Percentiles rank a stretch among this genome's conserved stretches.
Evolutionary conservation across 1,284 basidiomycete genomes (phyloP).

Genomic region (Takashimella koratensis): DNA sequence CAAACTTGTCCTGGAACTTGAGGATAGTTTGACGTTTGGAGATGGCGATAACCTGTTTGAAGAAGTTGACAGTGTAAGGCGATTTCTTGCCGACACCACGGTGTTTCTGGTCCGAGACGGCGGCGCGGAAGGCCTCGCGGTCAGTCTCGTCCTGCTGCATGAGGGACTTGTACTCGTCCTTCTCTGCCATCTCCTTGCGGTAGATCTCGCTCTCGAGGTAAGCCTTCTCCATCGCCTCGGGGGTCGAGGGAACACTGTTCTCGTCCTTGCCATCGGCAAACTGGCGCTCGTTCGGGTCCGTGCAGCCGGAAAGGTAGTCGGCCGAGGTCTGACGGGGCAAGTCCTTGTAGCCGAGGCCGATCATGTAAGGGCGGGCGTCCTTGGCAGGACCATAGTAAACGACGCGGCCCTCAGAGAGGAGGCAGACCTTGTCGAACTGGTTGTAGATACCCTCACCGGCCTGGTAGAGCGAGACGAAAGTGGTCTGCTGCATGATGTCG

Average conservation of each 20-base stretch:
- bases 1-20: conserved; percentile 74
- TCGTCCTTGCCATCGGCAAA: conserved; percentile 68
- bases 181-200: conserved; percentile 54
- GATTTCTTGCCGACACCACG: conserved; percentile 76
- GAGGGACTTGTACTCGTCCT: conserved; percentile 62
- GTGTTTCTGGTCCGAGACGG: conserved; percentile 73
- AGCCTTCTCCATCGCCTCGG: conserved; percentile 66
- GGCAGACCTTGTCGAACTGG: conserved; percentile 66
- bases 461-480: conserved; percentile 56
- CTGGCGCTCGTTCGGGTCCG: conserved; percentile 80
- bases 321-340: conserved; percentile 52
- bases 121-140: conserved; percentile 69
- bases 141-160: conserved; percentile 61
- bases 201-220: conserved; percentile 61
- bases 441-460: conserved; percentile 63
- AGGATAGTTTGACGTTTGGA: conserved; percentile 69
- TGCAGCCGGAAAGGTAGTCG: conserved; percentile 69
- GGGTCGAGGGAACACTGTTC: conserved; percentile 65
- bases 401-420: conserved; percentile 53
- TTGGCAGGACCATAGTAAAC: conserved; percentile 56
- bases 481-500: conserved; percentile 52
- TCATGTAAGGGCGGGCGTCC: conserved; percentile 54
- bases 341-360: conserved; percentile 53
- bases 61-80: conserved; percentile 79
- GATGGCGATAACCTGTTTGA: conserved; percentile 68